Base-by-base conservation (phyloP, 768 basidiomycete species). In the Tricholoma hemisulphureum region DNA sequence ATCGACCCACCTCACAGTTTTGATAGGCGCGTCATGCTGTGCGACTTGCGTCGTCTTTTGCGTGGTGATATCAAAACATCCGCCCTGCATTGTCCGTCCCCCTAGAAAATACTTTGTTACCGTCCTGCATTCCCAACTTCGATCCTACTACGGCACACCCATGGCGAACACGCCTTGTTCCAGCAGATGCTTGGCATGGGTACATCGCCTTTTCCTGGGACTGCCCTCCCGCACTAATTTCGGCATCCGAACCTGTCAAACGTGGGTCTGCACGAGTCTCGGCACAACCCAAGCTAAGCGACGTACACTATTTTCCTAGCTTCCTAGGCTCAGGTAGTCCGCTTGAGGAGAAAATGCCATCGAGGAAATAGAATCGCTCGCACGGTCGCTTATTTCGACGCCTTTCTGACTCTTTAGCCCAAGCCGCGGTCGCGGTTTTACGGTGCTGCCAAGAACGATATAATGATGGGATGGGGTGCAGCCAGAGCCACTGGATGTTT, bases 81-180 rank as follows among this genome's bases (percentile, higher is more conserved):
- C 91, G 86, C n/a, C 85, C 96, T 0, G 91, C 89, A 71, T 98
- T 97, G 77, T 99, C 96, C 7, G 91, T 91, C 48, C 96, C 95
- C 4, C 89, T 93, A 11, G 95, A 97, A 63, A 97, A 84, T 32
- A 95, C 79, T 75, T 94, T 93, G 65, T 84, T 88, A n/a, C 95
- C 95, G 55, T 94, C 91, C 93, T 96, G 62, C 26, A 48, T 28
- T 29, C 26, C 59, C 45, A 43, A 20, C 39, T 31, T 32, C 26
- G 49, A 57, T 26, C 24, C 56, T 53, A 50, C 35, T 49, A 50
- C 49, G 26, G 35, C 31, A 26, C 16, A 18, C 51, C 43, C 37
- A 51, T 52, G 26, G 52, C 53, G 14, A 26, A 72, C 83, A 61
- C 60, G 91, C 95, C 75, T 91, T 92, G 73, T 88, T 93, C 95